Conservation (phyloP, 2,329 filamentous ascomycete species). For the Alternaria longipes region DNA sequence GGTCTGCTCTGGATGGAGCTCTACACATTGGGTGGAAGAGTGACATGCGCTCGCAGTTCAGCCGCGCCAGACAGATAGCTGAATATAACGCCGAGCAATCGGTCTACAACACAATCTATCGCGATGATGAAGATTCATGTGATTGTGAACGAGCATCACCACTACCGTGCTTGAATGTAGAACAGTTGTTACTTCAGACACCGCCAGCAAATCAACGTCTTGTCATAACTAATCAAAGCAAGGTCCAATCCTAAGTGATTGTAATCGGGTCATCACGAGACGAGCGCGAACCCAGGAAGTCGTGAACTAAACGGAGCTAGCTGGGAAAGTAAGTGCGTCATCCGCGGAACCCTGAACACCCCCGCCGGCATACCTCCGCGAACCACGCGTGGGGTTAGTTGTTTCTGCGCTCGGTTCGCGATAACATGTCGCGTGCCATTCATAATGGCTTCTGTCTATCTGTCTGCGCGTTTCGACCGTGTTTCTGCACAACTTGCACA, state of each 20-base stretch:
- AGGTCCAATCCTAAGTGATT: not conserved
- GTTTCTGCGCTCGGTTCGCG: conserved; percentile 10
- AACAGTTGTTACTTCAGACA: not conserved
- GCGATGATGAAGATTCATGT: not conserved
- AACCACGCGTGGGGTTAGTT: conserved; percentile 23
- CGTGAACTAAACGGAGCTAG: conserved; percentile 4
- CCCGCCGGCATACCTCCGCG: conserved; percentile 14
- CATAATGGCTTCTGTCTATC: not conserved
- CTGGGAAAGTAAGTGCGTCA: conserved; percentile 25
- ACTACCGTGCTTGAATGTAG: not conserved
- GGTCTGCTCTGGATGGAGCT: conserved; percentile 27
- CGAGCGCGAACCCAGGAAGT: not conserved
- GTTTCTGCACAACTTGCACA: conserved; percentile 23
- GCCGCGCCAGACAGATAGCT: conserved; percentile 35
- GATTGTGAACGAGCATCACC: not conserved
- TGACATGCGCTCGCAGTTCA: conserved; percentile 22
- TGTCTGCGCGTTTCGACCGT: not conserved
- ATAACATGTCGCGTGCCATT: conserved; percentile 20
- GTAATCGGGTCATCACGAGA: not conserved
- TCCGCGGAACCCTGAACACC: conserved; percentile 15
- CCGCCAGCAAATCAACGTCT: not conserved
- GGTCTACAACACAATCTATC: conserved; percentile 15
- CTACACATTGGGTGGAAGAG: conserved; percentile 23
- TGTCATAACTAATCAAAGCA: not conserved
- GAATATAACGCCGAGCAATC: conserved; percentile 36